These are phyloP conservation scores for Vigna angularis DNA, from an alignment of 306 rosid genomes.

Conservation along the genomic window DNA sequence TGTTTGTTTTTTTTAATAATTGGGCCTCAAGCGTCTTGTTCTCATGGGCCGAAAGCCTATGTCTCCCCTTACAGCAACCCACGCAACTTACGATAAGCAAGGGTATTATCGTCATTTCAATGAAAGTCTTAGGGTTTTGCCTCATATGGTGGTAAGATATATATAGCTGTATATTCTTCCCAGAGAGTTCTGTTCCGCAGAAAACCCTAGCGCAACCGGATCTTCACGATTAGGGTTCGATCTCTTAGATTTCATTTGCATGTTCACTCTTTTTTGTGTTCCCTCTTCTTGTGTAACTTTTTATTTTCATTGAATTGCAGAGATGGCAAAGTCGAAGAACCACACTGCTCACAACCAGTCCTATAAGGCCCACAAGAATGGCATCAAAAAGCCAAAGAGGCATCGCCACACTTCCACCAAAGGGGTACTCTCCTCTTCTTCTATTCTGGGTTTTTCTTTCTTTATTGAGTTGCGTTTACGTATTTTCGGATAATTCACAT, in stretches of 20 bases:
- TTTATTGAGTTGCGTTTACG: background rate
- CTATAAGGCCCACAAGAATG: constrained; percentile 94
- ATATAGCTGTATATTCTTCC: background rate
- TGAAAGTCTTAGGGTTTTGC: constrained; percentile 53
- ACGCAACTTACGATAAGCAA: background rate
- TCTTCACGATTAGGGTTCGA: constrained; percentile 33
- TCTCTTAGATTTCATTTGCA: background rate
- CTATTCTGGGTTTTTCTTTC: background rate
- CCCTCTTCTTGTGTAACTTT: background rate
- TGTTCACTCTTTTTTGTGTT: background rate
- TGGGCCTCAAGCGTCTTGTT: background rate
- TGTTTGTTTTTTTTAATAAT: background rate
- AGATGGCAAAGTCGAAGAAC: constrained; percentile 99
- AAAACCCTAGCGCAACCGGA: constrained; percentile 48
- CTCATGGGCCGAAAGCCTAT: background rate
- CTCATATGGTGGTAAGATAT: background rate
- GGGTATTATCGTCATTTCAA: constrained; percentile 46
- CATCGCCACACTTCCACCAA: constrained; percentile 98
- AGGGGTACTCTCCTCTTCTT: constrained; percentile 60
- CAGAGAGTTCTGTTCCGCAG: background rate
- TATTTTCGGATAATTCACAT: background rate
- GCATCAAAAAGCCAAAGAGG: constrained; percentile 95
- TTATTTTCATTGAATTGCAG: constrained; percentile 45
- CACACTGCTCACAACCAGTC: constrained; percentile 99
- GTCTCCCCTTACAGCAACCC: background rate